Evolutionary conservation across 1,284 basidiomycete species (phyloP).

Genomic region (Phellopilus nigrolimitatus): DNA sequence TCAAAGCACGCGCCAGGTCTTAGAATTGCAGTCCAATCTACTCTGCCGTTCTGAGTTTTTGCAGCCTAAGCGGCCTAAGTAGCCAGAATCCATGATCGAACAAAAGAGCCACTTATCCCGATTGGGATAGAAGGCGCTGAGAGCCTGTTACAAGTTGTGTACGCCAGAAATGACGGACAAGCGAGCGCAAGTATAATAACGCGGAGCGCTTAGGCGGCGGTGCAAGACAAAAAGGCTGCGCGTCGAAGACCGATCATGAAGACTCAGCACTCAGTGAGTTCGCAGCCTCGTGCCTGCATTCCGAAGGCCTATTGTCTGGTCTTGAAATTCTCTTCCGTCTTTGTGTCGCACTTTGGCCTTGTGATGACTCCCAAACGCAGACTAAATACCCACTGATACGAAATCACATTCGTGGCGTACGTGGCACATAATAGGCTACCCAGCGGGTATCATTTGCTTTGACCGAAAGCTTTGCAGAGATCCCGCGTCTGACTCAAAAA

Average conservation of each 20-base stretch:
- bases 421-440: slow-evolving; percentile 4
- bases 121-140: slow-evolving; percentile 8
- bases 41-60: background rate
- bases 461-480: slow-evolving; percentile 12
- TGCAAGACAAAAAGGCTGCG: slow-evolving; percentile 15
- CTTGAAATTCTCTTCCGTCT: slow-evolving; percentile 1
- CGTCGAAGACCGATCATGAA: slow-evolving; percentile 2
- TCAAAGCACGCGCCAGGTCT: background rate
- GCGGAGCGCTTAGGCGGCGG: slow-evolving; percentile 4
- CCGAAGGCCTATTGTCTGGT: slow-evolving; percentile 16
- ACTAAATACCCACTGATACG: no score
- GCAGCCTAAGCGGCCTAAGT: background rate
- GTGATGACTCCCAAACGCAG: slow-evolving; percentile 5
- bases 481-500: background rate
- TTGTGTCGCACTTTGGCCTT: slow-evolving; percentile 9
- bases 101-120: slow-evolving; percentile 13
- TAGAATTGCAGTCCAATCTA: slow-evolving; percentile 7
- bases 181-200: no score
- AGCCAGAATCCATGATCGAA: slow-evolving; percentile 12
- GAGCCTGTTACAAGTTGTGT: background rate
- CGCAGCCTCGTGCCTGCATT: slow-evolving; percentile 17
- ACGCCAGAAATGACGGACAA: no score
- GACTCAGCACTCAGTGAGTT: background rate
- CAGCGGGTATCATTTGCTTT: slow-evolving; percentile 12
- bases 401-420: no score